phyloP scores from a whole-genome alignment of 2,329 filamentous ascomycete genomes.

The Periconia macrospinosa region DNA sequence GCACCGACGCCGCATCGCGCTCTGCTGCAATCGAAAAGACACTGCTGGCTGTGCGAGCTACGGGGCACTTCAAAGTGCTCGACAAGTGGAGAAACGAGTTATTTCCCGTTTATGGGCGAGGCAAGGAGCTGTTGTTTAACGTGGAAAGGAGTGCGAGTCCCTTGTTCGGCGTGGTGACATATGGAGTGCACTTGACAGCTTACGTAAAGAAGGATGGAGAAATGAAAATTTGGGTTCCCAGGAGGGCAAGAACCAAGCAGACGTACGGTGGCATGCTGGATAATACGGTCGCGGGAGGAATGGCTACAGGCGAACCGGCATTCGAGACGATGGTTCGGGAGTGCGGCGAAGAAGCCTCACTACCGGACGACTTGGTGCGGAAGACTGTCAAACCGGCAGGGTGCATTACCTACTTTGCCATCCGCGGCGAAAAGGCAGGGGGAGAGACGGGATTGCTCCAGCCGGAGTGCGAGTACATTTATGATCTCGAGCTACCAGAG shows the following conservation, averaged over 20 bases:
- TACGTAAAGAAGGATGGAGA: constrained; percentile 53
- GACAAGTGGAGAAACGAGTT: constrained; percentile 47
- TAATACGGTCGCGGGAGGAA: constrained; percentile 87
- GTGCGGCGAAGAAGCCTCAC: constrained; percentile 82
- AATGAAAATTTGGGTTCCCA: constrained; percentile 82
- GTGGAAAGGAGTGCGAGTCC: constrained; percentile 48
- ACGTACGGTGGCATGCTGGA: constrained; percentile 93
- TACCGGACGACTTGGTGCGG: constrained; percentile 71
- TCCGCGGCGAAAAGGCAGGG: constrained; percentile 73
- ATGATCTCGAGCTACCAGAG: constrained; percentile 76
- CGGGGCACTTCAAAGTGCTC: constrained; percentile 73
- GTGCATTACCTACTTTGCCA: constrained; percentile 81
- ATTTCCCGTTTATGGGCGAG: constrained; percentile 45
- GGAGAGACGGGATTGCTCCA: constrained; percentile 82
- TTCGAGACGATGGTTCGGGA: constrained; percentile 85
- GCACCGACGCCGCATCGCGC: constrained; percentile 63
- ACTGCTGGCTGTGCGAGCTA: constrained; percentile 67
- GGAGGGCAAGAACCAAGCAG: constrained; percentile 73
- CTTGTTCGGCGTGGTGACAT: constrained; percentile 48
- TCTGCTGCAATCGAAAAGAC: constrained; percentile 61
- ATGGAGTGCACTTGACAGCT: constrained; percentile 47
- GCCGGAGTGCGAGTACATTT: constrained; percentile 89
- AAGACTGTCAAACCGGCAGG: constrained; percentile 62
- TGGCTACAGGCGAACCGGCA: constrained; percentile 77
- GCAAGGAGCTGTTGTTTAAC: constrained; percentile 44